These are phyloP conservation scores for Aspergillus nanangensis DNA, from an alignment of 495 filamentous ascomycete genomes.

Conservation along the genomic window DNA sequence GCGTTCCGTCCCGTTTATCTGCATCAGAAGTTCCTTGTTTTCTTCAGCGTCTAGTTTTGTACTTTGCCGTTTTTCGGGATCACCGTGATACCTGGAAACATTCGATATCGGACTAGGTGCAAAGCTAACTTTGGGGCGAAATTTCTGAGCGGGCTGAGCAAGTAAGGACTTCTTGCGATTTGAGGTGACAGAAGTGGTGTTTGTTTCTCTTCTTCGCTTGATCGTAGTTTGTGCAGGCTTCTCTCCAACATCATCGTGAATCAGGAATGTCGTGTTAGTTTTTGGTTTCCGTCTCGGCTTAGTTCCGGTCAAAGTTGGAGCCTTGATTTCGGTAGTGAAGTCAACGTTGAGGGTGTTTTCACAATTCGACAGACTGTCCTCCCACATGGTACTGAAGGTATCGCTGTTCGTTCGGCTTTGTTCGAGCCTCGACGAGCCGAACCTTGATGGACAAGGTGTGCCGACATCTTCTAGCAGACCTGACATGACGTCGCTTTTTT, in stretches of 20 bases:
- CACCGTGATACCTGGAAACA: constrained; percentile 4
- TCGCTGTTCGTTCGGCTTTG: constrained; percentile 12
- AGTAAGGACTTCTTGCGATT: constrained; percentile 32
- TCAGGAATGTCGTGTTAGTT: constrained; percentile 24
- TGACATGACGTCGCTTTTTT: constrained; percentile 19
- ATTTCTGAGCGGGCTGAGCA: constrained; percentile 39
- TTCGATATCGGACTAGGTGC: constrained; percentile 15
- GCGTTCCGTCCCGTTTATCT: constrained; percentile 6
- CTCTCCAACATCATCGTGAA: constrained; percentile 27
- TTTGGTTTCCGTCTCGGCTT: constrained; percentile 29
- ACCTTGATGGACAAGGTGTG: constrained; percentile 27
- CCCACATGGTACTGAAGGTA: constrained; percentile 22
- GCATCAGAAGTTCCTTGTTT: constrained; percentile 12
- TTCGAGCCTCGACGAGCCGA: constrained; percentile 13
- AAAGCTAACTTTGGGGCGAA: constrained; percentile 32
- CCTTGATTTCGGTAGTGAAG: constrained; percentile 33
- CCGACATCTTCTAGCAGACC: constrained; percentile 18
- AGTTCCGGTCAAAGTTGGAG: constrained; percentile 20
- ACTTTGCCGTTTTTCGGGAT: constrained; percentile 3
- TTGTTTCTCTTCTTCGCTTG: constrained; percentile 15
- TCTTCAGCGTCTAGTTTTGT: constrained; percentile 2
- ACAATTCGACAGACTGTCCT: constrained; percentile 12
- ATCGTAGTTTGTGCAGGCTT: constrained; percentile 9
- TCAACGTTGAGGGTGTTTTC: constrained; percentile 33
- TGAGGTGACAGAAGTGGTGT: background rate